Conservation (phyloP, 352 stramenopile species). For the Phytophthora gonapodyides region DNA sequence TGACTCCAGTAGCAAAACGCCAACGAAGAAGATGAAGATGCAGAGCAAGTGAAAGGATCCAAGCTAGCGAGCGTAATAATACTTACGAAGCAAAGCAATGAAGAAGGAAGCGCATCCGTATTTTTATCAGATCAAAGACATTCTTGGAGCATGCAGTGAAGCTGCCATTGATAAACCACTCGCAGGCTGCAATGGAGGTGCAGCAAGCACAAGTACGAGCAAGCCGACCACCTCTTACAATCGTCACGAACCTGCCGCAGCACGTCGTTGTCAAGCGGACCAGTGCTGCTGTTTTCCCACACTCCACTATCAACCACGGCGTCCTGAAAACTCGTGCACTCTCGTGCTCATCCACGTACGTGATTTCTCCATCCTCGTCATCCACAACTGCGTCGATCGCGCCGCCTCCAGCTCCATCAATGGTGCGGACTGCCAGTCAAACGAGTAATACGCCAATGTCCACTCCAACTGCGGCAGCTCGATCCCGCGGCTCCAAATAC, state of each 20-base stretch:
- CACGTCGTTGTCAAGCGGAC: constrained; percentile 12
- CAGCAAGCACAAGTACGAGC: constrained; percentile 14
- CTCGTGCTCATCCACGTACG: constrained; percentile 22
- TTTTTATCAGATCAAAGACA: constrained; percentile 26
- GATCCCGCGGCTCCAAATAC: constrained; percentile 36
- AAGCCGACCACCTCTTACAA: constrained; percentile 23
- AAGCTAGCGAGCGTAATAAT: constrained; percentile 22
- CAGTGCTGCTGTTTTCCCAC: constrained; percentile 7
- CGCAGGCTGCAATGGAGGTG: constrained; percentile 18
- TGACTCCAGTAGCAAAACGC: background rate
- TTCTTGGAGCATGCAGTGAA: background rate
- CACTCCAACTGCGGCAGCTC: constrained; percentile 6
- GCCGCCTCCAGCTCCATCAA: constrained; percentile 13
- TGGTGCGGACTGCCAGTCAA: constrained; percentile 1
- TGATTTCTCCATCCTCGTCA: constrained; percentile 13
- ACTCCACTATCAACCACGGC: background rate
- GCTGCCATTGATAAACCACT: background rate
- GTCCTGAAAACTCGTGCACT: constrained; percentile 16
- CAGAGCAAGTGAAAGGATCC: constrained; percentile 16
- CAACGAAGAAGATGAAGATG: constrained; percentile 36
- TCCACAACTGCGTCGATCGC: background rate
- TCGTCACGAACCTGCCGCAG: constrained; percentile 28
- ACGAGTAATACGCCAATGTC: constrained; percentile 12
- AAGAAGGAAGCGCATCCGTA: constrained; percentile 11
- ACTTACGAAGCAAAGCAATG: background rate